phyloP scores from a whole-genome alignment of 306 rosid species.

The Trifolium dubium region DNA sequence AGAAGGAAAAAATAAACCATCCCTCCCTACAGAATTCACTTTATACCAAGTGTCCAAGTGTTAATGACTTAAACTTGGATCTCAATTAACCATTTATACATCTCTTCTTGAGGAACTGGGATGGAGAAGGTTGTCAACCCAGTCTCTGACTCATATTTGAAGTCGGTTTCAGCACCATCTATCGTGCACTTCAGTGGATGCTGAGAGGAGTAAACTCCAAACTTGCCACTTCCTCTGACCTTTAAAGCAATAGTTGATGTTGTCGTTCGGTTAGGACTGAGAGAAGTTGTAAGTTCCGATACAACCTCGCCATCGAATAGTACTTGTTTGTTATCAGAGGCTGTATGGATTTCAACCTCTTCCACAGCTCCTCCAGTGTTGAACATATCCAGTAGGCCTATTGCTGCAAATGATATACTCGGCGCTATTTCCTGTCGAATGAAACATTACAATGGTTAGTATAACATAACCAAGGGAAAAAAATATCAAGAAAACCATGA shows the following conservation, averaged over 20 bases:
- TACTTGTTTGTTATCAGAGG: conserved; percentile 49
- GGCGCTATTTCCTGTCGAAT: conserved; percentile 61
- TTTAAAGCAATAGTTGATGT: conserved; percentile 56
- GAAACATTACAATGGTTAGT: conserved; percentile 27
- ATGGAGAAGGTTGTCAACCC: conserved; percentile 66
- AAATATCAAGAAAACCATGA: not conserved
- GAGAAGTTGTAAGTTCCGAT: conserved; percentile 49
- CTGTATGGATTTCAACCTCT: conserved; percentile 53
- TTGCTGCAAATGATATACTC: conserved; percentile 72
- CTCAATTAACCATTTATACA: conserved; percentile 70
- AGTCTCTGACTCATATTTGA: conserved; percentile 52
- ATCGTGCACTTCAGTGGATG: conserved; percentile 59
- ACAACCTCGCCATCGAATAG: conserved; percentile 51
- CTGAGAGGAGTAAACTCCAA: conserved; percentile 79
- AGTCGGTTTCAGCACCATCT: conserved; percentile 50
- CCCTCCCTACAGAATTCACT: conserved; percentile 27
- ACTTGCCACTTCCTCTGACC: conserved; percentile 77
- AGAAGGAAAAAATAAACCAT: conserved; percentile 3
- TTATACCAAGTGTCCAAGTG: not conserved
- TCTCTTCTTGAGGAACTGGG: conserved; percentile 61
- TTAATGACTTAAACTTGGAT: conserved; percentile 59
- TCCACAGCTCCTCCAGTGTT: conserved; percentile 79
- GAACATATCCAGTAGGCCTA: conserved; percentile 87
- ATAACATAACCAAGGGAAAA: not conserved
- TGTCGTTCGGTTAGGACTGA: conserved; percentile 48